These are phyloP conservation scores for Paralagenidium karlingii DNA, from an alignment of 352 stramenopile species.

Conservation along the genomic window DNA sequence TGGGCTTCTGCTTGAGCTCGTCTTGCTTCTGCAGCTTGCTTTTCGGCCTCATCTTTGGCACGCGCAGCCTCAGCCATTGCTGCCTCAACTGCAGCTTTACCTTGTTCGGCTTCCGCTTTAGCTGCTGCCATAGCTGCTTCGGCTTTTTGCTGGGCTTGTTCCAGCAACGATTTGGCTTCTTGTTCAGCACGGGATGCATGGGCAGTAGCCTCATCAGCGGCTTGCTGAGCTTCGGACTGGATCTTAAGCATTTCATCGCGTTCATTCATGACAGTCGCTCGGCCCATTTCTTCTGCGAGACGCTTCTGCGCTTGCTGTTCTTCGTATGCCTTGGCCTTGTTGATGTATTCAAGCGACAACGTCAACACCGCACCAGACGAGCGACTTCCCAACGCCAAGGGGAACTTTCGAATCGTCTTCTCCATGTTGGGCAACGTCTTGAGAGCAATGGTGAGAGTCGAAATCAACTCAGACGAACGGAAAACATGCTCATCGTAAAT, in stretches of 20 bases:
- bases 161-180: slow-evolving; percentile 56
- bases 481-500: slow-evolving; percentile 79
- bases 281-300: slow-evolving; percentile 40
- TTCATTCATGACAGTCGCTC: slow-evolving; percentile 53
- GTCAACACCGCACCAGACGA: slow-evolving; percentile 66
- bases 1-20: slow-evolving; percentile 66
- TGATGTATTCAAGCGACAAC: slow-evolving; percentile 71
- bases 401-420: slow-evolving; percentile 75
- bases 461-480: slow-evolving; percentile 52
- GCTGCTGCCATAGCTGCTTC: slow-evolving; percentile 74
- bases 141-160: slow-evolving; percentile 67
- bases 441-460: slow-evolving; percentile 62
- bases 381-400: slow-evolving; percentile 61
- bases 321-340: slow-evolving; percentile 69
- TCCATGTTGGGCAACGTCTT: slow-evolving; percentile 77
- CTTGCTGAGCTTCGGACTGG: slow-evolving; percentile 67
- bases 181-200: slow-evolving; percentile 57
- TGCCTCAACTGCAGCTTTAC: slow-evolving; percentile 70
- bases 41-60: slow-evolving; percentile 71
- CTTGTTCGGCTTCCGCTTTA: slow-evolving; percentile 64
- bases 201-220: slow-evolving; percentile 62
- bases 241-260: slow-evolving; percentile 78
- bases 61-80: slow-evolving; percentile 68
- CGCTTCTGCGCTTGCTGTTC: slow-evolving; percentile 51
- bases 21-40: slow-evolving; percentile 59